Conservation (phyloP, 2,329 filamentous ascomycete species). For the Onygenales sp. region DNA sequence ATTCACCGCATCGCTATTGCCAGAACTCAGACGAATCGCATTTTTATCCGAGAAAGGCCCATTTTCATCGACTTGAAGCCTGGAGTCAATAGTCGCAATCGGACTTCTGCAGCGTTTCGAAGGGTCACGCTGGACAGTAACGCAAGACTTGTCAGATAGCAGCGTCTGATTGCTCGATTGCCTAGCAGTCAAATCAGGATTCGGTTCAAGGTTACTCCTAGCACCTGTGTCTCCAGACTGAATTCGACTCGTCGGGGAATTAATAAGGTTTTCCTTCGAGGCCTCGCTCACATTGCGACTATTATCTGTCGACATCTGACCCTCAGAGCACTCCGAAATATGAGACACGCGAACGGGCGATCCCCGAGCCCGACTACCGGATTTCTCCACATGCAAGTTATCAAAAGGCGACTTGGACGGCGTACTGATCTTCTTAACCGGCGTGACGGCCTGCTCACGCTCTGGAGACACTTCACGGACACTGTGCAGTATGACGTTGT, state of each 20-base stretch:
- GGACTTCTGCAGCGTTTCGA: slow-evolving; percentile 17
- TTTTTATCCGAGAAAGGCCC: slow-evolving; percentile 11
- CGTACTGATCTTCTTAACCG: neutral
- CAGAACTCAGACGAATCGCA: neutral
- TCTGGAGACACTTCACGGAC: neutral
- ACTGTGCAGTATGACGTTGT: neutral
- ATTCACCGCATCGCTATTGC: neutral
- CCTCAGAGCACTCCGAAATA: neutral
- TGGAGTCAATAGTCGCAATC: slow-evolving; percentile 6
- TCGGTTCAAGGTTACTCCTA: neutral
- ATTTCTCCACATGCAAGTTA: neutral
- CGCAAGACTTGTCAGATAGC: slow-evolving; percentile 21
- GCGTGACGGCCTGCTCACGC: neutral
- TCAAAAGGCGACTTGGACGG: neutral
- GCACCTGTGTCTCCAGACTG: neutral
- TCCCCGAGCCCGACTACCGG: neutral
- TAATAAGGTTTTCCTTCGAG: neutral
- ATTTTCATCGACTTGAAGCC: neutral
- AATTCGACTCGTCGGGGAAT: neutral
- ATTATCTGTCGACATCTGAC: neutral
- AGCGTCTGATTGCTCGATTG: slow-evolving; percentile 25
- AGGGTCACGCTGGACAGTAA: slow-evolving; percentile 24
- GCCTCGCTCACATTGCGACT: neutral
- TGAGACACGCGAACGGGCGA: neutral
- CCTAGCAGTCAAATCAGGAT: slow-evolving; percentile 13